Evolutionary conservation across 306 rosid species (phyloP).

Genomic region (Rubus parviflorus): DNA sequence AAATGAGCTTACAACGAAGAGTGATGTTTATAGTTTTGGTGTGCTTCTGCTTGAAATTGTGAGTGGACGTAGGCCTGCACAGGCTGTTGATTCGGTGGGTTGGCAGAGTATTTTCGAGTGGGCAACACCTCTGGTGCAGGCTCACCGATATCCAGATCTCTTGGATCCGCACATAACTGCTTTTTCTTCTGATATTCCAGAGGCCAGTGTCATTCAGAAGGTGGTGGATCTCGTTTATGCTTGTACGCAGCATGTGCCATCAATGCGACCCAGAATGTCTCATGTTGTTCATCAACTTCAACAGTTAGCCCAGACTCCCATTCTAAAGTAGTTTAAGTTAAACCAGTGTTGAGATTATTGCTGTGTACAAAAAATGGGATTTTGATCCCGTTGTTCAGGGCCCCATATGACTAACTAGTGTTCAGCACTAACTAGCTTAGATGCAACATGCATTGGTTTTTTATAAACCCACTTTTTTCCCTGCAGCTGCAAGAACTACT

Average conservation of each 20-base stretch:
- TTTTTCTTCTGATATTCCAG: constrained; percentile 62
- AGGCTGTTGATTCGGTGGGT: constrained; percentile 91
- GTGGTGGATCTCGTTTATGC: constrained; percentile 97
- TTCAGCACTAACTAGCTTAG: neutral
- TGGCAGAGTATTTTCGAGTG: constrained; percentile 99
- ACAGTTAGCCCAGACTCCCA: constrained; percentile 60
- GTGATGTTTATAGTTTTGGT: constrained; percentile 94
- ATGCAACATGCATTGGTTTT: neutral
- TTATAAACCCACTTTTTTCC: too few species aligned
- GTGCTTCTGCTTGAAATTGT: constrained; percentile 91
- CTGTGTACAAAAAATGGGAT: neutral
- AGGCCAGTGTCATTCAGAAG: constrained; percentile 73
- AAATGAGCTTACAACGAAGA: constrained; percentile 92
- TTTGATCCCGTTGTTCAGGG: neutral
- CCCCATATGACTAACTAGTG: constrained; percentile 6
- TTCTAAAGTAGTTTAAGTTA: constrained; percentile 31
- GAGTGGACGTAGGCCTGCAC: constrained; percentile 94
- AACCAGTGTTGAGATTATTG: neutral
- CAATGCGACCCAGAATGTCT: constrained; percentile 98
- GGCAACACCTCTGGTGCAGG: constrained; percentile 96
- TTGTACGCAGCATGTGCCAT: constrained; percentile 96
- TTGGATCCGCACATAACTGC: constrained; percentile 78
- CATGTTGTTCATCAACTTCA: constrained; percentile 97
- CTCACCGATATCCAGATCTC: constrained; percentile 88
- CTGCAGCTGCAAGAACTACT: too few species aligned